Evolutionary conservation across 108 stramenopile genomes (phyloP).

Genomic region (Fistulifera pelliculosa): DNA sequence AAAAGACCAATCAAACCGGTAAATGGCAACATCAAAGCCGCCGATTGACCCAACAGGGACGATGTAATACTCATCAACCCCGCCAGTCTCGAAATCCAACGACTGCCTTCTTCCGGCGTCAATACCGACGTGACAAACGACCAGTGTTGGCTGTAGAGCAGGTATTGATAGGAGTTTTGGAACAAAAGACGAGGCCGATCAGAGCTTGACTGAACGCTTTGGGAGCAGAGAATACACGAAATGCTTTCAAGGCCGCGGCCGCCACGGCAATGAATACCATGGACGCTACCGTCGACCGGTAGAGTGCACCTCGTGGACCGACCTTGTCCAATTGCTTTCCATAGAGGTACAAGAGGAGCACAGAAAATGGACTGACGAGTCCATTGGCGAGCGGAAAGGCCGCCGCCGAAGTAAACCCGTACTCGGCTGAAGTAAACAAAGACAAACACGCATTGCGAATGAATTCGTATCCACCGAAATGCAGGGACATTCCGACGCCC

Average conservation of each 20-base stretch:
- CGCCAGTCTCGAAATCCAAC: constrained; percentile 66
- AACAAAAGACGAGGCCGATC: constrained; percentile 51
- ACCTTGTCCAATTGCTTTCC: constrained; percentile 36
- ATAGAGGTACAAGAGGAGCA: constrained; percentile 56
- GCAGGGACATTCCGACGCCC: constrained; percentile 57
- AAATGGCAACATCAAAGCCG: constrained; percentile 25
- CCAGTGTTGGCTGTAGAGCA: constrained; percentile 81
- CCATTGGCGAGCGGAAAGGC: constrained; percentile 79
- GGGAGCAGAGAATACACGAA: background rate
- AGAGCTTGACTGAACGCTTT: constrained; percentile 8
- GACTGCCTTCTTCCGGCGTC: constrained; percentile 58
- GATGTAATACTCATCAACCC: constrained; percentile 61
- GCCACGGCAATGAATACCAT: constrained; percentile 17
- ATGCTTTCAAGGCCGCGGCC: constrained; percentile 9
- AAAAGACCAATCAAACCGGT: constrained; percentile 51
- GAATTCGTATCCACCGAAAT: constrained; percentile 79
- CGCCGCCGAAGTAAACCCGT: constrained; percentile 57
- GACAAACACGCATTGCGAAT: constrained; percentile 61
- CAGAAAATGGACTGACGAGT: constrained; percentile 55
- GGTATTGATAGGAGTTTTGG: constrained; percentile 78
- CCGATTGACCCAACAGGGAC: constrained; percentile 46
- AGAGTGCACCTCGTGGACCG: constrained; percentile 61
- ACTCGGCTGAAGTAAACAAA: constrained; percentile 58
- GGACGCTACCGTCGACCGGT: constrained; percentile 40
- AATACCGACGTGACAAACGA: constrained; percentile 65